phyloP scores from a whole-genome alignment of 148 eudicot species.

The Polygonum maritimum region DNA sequence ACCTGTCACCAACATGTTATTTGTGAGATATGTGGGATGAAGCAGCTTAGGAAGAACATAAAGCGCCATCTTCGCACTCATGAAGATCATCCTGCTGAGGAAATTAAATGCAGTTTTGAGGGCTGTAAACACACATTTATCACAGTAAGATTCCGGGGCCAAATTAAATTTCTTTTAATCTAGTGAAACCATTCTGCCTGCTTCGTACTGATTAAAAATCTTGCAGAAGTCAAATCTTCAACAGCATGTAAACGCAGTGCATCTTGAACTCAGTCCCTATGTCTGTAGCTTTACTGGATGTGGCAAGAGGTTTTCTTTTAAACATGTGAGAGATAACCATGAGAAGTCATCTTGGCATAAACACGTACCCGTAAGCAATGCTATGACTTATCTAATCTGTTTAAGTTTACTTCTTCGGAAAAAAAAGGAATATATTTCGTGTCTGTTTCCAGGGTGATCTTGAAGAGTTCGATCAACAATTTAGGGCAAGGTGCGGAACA shows the following conservation, averaged over 20 bases:
- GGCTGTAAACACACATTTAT: conserved; percentile 61
- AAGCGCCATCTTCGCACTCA: conserved; percentile 73
- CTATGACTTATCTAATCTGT: not conserved
- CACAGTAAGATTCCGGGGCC: conserved; percentile 10
- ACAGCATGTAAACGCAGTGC: conserved; percentile 81
- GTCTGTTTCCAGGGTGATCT: conserved; percentile 25
- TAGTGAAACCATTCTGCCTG: not conserved
- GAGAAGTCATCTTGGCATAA: conserved; percentile 63
- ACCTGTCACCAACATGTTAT: conserved; percentile 62
- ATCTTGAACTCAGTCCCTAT: conserved; percentile 48
- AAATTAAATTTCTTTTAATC: not conserved
- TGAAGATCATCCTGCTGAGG: conserved; percentile 26
- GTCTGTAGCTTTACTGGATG: conserved; percentile 59
- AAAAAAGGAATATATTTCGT: not conserved
- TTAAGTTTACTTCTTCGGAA: not conserved
- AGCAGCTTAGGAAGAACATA: conserved; percentile 81
- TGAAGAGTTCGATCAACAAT: conserved; percentile 33
- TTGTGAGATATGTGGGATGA: conserved; percentile 76
- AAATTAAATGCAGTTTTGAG: conserved; percentile 52
- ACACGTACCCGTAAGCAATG: conserved; percentile 38
- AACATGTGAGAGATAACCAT: conserved; percentile 88
- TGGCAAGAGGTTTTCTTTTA: conserved; percentile 70
- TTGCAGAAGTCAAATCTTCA: conserved; percentile 62
- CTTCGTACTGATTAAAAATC: not conserved
- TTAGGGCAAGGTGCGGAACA: conserved; percentile 30